phyloP scores from a whole-genome alignment of 805 yeast genomes.

The Hanseniaspora meyeri region DNA sequence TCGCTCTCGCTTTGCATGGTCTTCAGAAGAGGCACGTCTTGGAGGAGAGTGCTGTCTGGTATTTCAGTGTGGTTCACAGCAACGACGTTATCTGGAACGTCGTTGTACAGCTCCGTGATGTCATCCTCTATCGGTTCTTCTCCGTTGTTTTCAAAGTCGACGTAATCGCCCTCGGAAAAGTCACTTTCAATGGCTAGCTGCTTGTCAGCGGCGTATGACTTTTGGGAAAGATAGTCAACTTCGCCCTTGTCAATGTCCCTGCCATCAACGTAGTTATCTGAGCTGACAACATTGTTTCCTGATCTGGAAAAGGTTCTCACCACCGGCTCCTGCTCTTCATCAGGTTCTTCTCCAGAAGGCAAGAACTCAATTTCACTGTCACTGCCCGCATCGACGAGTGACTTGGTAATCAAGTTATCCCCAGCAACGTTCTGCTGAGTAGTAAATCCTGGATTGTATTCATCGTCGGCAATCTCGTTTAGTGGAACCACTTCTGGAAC shows the following conservation, averaged over 20 bases:
- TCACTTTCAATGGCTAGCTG: neutral
- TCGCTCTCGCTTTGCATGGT: constrained; percentile 9
- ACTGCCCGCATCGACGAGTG: neutral
- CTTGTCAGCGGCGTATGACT: neutral
- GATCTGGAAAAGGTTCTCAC: neutral
- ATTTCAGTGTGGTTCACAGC: neutral
- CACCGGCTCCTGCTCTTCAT: neutral
- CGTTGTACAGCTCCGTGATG: constrained; percentile 9
- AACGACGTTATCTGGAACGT: constrained; percentile 2
- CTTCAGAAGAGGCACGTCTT: constrained; percentile 8
- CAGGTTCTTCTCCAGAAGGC: neutral
- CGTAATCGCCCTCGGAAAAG: neutral
- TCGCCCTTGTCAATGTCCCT: neutral
- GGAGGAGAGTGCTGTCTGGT: neutral
- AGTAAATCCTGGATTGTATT: neutral
- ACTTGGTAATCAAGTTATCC: neutral
- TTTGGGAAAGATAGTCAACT: neutral
- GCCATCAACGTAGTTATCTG: neutral
- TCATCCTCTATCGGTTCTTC: neutral
- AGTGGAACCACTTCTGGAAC: neutral
- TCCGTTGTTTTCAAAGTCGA: neutral
- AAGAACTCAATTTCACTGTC: constrained; percentile 6
- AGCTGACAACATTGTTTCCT: neutral
- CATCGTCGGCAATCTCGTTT: neutral
- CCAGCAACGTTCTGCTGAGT: neutral